These are phyloP conservation scores for Barnettozyma populi DNA, from an alignment of 805 yeast genomes.

Conservation along the genomic window DNA sequence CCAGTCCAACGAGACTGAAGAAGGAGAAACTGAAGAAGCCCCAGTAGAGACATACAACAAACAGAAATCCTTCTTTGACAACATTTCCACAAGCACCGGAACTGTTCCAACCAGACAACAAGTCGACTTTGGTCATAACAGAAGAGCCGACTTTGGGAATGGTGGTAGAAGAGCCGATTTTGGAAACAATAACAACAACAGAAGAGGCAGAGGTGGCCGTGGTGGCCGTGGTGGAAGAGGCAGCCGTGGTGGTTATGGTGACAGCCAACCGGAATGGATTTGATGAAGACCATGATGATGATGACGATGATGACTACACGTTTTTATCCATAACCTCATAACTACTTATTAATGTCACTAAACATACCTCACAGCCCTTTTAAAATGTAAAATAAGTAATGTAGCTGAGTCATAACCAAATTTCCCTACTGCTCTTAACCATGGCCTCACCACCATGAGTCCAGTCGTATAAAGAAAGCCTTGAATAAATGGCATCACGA, in stretches of 20 bases:
- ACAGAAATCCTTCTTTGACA: constrained; percentile 83
- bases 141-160: constrained; percentile 3
- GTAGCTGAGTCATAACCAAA: constrained; percentile 4
- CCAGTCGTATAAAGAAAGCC: constrained; percentile 3
- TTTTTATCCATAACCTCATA: not conserved
- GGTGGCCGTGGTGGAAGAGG: constrained; percentile 1
- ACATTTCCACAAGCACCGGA: constrained; percentile 64
- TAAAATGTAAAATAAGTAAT: constrained; percentile 2
- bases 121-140: not conserved
- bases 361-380: constrained; percentile 7
- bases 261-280: constrained; percentile 6
- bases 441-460: constrained; percentile 6
- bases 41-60: constrained; percentile 52
- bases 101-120: constrained; percentile 19
- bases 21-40: constrained; percentile 15
- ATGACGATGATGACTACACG: not conserved
- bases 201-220: constrained; percentile 16
- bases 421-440: constrained; percentile 4
- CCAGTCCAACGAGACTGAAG: constrained; percentile 32
- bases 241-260: constrained; percentile 1
- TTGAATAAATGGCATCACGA: constrained; percentile 11
- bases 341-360: not conserved
- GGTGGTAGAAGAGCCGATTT: constrained; percentile 9
- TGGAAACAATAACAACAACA: constrained; percentile 1
- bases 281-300: too few relatives aligned